Base-by-base conservation (phyloP, 345 rosid genomes). In the Gynandropsis gynandra region DNA sequence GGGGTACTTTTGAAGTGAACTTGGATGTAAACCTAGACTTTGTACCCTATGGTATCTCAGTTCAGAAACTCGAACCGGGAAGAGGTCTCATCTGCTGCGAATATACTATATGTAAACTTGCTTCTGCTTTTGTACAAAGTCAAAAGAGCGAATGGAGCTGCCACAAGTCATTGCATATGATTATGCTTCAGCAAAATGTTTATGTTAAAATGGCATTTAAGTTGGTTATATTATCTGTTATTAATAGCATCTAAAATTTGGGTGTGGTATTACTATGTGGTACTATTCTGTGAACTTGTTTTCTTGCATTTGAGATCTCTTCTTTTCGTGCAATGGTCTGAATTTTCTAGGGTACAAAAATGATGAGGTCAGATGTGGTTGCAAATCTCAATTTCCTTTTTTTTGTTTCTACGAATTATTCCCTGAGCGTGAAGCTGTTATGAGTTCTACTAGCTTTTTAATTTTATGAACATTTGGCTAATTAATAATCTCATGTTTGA, bases 401-500 rank as follows among this genome's bases (percentile, higher is more conserved):
- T 41, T 39, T 36, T 33, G 32, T 16, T 48, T 7, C n/a, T 34
- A 48, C 45, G 35, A 33, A 57, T 50, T 5, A 14, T 37, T 57
- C 31, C 1, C 8, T 48, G 34, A 1, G n/a, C 15, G 33, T 8
- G 8, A 27, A 16, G 10, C 44, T 21, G 15, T 16, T 21, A 20
- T 43, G 32, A 52, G 10, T 10, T 15, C 31, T 24, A 21, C 31
- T 9, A 13, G 35, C 10, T 47, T 40, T 55, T 15, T 34, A 7
- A 18, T 49, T 35, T 24, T 5, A 2, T n/a, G 39, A 11, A 27
- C 48, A 7, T 37, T 10, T 65, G 21, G 41, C 34, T 40, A 54
- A 47, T 11, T 53, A 16, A 40, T 19, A 49, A 33, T 66, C 14
- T 65, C 7, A 16, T 66, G 38, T 66, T 52, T 58, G 77, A 43